A percentile compares a stretch with the other conserved stretches of the same genome.
phyloP scores from a whole-genome alignment of 306 rosid species.

The Prunus campanulata region DNA sequence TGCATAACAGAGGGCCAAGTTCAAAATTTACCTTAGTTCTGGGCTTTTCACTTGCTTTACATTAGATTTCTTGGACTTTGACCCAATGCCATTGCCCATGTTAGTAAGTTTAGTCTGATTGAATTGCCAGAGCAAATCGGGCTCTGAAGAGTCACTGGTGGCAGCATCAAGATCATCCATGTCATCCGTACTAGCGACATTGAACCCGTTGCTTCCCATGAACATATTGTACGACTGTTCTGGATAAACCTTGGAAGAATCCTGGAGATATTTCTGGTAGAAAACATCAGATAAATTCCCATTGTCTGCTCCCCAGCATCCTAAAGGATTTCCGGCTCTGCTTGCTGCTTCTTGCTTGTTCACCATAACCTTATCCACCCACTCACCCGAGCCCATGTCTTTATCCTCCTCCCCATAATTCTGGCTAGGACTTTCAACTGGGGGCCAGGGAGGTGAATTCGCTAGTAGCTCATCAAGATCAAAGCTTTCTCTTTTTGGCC shows the following conservation, averaged over 20 bases:
- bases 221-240: slow-evolving; percentile 66
- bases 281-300: slow-evolving; percentile 59
- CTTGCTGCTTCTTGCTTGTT: slow-evolving; percentile 71
- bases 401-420: slow-evolving; percentile 67
- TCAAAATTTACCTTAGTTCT: slow-evolving; percentile 60
- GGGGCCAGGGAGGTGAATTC: slow-evolving; percentile 93
- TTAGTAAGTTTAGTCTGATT: slow-evolving; percentile 59
- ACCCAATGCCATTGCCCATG: slow-evolving; percentile 49
- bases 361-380: slow-evolving; percentile 99
- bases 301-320: slow-evolving; percentile 72
- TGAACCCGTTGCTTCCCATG: slow-evolving; percentile 53
- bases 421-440: slow-evolving; percentile 59
- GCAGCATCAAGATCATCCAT: slow-evolving; percentile 84
- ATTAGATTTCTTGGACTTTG: slow-evolving; percentile 48
- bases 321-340: slow-evolving; percentile 54
- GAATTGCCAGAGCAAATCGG: slow-evolving; percentile 91
- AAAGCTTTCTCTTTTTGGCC: slow-evolving; percentile 67
- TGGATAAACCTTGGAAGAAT: slow-evolving; percentile 62
- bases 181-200: slow-evolving; percentile 61
- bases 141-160: slow-evolving; percentile 93
- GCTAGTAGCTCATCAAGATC: slow-evolving; percentile 77
- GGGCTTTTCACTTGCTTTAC: slow-evolving; percentile 55
- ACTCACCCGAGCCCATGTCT: slow-evolving; percentile 66
- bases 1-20: neutral
- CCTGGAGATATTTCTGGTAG: slow-evolving; percentile 87